Evolutionary conservation across 371 early-diverging fungal species (phyloP).

Genomic region (Choanephora cucurbitarum): DNA sequence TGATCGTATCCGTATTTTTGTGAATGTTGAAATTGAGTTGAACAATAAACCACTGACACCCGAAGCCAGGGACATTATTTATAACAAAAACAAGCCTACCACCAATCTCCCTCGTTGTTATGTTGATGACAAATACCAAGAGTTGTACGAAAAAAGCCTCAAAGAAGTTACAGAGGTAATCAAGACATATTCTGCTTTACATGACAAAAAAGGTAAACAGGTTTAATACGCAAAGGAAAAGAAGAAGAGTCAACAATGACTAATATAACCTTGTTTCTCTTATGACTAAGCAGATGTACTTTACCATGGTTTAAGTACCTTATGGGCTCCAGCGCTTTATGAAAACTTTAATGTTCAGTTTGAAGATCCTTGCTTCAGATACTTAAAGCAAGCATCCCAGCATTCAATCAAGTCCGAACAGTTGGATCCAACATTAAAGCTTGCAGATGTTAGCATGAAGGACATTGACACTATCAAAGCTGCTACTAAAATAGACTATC

Average conservation of each 20-base stretch:
- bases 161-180: not conserved
- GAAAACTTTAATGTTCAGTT: not conserved
- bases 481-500: constrained; percentile 7
- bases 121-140: not conserved
- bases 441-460: not conserved
- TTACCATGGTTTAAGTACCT: constrained; percentile 4
- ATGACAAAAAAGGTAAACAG: not conserved
- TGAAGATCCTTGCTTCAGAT: constrained; percentile 10
- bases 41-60: constrained; percentile 1
- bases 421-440: not conserved
- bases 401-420: not conserved
- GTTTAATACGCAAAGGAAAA: not conserved
- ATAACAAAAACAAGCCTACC: not conserved
- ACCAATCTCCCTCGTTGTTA: not conserved
- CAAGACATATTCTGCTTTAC: not conserved
- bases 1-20: constrained; percentile 10
- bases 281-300: not conserved
- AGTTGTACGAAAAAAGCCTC: not conserved
- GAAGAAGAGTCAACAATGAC: not conserved
- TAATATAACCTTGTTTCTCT: not conserved
- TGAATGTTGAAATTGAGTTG: constrained; percentile 6
- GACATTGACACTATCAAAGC: constrained; percentile 2
- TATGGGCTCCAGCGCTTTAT: constrained; percentile 12
- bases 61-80: not conserved
- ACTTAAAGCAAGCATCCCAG: constrained; percentile 1